Percentiles rank a stretch among this genome's conserved stretches.
Evolutionary conservation across 495 filamentous ascomycete genomes (phyloP).

Genomic region (Podospora appendiculata): DNA sequence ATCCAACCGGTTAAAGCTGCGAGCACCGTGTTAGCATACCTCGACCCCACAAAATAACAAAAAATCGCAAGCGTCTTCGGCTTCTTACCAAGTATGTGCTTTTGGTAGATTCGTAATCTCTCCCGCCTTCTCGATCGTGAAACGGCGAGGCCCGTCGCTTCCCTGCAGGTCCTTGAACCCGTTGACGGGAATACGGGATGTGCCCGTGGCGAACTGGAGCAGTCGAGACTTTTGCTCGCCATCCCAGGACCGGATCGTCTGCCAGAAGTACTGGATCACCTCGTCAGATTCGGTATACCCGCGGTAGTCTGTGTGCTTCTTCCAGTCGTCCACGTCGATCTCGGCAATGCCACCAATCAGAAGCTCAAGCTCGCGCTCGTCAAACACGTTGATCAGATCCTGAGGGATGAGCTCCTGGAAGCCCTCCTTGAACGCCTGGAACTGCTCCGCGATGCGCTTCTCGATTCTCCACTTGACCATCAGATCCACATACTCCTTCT

Average conservation of each 20-base stretch:
- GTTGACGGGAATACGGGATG: conserved; percentile 96
- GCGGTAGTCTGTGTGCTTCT: conserved; percentile 99
- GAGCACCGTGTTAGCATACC: conserved; percentile 24
- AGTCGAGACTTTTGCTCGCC: conserved; percentile 95
- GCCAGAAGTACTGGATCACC: conserved; percentile 98
- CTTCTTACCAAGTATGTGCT: conserved; percentile 86
- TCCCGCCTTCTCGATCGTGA: conserved; percentile 97
- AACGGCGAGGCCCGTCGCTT: conserved; percentile 87
- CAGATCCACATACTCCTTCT: conserved; percentile 88
- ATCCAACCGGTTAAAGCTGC: conserved; percentile 94
- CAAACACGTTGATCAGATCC: conserved; percentile 96
- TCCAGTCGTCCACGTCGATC: conserved; percentile 99
- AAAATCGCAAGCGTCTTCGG: background rate
- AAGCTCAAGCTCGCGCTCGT: conserved; percentile 93
- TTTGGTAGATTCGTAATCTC: conserved; percentile 86
- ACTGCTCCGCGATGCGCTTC: conserved; percentile 95
- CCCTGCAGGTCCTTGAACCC: conserved; percentile 99
- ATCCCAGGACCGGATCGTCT: conserved; percentile 91
- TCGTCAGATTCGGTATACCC: conserved; percentile 98
- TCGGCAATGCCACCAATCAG: conserved; percentile 98
- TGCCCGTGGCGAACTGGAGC: conserved; percentile 95
- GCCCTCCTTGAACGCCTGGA: conserved; percentile 92
- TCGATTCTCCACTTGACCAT: conserved; percentile 99
- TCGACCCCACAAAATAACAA: background rate
- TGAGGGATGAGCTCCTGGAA: conserved; percentile 97